Base-by-base conservation (phyloP, 106 monocot species). In the Iris macrosiphon region DNA sequence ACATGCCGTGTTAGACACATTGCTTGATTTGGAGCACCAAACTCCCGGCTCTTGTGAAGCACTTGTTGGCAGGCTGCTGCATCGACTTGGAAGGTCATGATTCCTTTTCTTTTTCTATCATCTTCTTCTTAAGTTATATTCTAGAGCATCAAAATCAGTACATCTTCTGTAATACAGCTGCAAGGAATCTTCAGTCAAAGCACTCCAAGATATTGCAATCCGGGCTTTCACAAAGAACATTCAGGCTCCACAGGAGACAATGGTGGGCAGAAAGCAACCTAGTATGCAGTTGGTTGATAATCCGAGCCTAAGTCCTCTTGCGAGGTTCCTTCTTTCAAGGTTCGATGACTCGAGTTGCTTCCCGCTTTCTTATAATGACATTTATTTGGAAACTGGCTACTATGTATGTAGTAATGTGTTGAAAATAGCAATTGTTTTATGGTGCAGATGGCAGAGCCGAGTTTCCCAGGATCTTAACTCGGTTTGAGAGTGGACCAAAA, bases 241-340 rank as follows among this genome's bases (percentile, higher is more conserved):
- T 31, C 51, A 49, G 23, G 29, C 24, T 16, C 28, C 55, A 20
- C 61, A 60, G 17, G 82, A 73, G 23, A 10, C 26, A 24, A 25
- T 35, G 9, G 56, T 58, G 21, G 38, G 50, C 45, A 75, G 64
- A 40, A 79, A 64, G 32, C 65, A 70, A 57, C n/a, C 51, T 12
- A 69, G 50, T 46, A 19, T 42, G 15, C 72, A 69, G 20, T 15
- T 68, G 24, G 25, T 58, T 19, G 79, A 86, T 8, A 39, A 70
- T 17, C 62, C 75, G 11, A 73, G 46, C 61, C 50, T 78, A 42
- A 85, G 81, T 41, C 79, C 92, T 42, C 75, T 92, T 27, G 81
- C 86, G 8, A 92, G 73, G 52, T 92, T 92, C 62, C 92, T 92
- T 57, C 85, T 92, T 19, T 64, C 79, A 30, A 92, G 86, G 92